Percentiles rank a stretch among this genome's conserved stretches.
phyloP scores from a whole-genome alignment of 2,329 filamentous ascomycete genomes.

The Ascochyta rabiei region DNA sequence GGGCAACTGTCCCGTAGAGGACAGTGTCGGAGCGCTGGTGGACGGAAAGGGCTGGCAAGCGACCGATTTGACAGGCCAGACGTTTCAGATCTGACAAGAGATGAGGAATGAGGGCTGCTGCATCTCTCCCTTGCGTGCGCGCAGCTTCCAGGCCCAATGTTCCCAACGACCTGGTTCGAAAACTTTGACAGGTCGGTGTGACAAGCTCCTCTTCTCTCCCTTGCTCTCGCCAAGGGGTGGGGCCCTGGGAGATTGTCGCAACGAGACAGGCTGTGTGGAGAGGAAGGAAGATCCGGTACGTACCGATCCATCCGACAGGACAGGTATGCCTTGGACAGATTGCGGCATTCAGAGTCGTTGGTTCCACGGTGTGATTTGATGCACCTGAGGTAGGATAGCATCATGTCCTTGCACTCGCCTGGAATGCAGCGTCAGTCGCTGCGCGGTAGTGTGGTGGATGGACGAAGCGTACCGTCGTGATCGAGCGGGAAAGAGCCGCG shows the following conservation, averaged over 20 bases:
- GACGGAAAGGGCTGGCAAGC: constrained; percentile 25
- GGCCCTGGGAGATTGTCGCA: constrained; percentile 10
- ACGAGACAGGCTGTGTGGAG: constrained; percentile 16
- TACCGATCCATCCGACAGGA: constrained; percentile 94
- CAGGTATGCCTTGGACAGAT: constrained; percentile 86
- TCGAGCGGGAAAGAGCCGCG: constrained; percentile 96
- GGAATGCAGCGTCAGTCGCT: constrained; percentile 30
- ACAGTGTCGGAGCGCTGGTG: constrained; percentile 17
- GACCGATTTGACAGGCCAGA: constrained; percentile 28
- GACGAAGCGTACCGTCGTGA: constrained; percentile 70
- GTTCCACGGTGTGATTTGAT: constrained; percentile 82
- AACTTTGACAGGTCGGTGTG: constrained; percentile 42
- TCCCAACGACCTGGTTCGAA: constrained; percentile 36
- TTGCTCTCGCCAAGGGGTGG: constrained; percentile 18
- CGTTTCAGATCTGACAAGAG: constrained; percentile 39
- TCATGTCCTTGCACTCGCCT: constrained; percentile 94
- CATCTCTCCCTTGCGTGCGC: constrained; percentile 33
- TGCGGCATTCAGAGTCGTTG: constrained; percentile 85
- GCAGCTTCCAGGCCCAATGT: constrained; percentile 16
- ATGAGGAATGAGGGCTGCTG: constrained; percentile 27
- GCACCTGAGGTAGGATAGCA: constrained; percentile 83
- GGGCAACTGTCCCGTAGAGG: constrained; percentile 19
- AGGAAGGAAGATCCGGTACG: constrained; percentile 45
- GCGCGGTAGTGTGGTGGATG: constrained; percentile 54
- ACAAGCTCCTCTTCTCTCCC: constrained; percentile 33